phyloP scores from a whole-genome alignment of 768 basidiomycete genomes.

The Lactarius pseudohatsudake region DNA sequence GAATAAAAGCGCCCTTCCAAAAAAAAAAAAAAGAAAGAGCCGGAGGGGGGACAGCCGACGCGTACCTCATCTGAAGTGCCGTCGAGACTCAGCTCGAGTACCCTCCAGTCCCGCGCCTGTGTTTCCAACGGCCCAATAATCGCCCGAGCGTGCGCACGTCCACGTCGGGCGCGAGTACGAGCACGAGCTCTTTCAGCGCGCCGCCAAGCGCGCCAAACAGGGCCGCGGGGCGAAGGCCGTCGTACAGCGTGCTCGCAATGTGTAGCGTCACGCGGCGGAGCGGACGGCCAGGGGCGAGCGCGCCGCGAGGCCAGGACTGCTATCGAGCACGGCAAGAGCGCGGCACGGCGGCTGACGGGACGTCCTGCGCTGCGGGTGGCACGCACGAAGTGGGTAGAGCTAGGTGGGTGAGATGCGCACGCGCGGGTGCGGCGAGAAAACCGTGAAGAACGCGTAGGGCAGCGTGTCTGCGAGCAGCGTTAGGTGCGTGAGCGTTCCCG shows the following conservation, averaged over 20 bases:
- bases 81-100: slow-evolving; percentile 33
- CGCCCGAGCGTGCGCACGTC: slow-evolving; percentile 38
- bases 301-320: slow-evolving; percentile 29
- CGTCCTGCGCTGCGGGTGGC: slow-evolving; percentile 20
- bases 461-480: slow-evolving; percentile 32
- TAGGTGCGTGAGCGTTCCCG: slow-evolving; percentile 31
- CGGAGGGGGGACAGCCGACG: neutral
- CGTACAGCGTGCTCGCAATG: slow-evolving; percentile 37
- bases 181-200: slow-evolving; percentile 24
- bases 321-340: slow-evolving; percentile 31
- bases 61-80: slow-evolving; percentile 36
- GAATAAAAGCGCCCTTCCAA: too few species aligned
- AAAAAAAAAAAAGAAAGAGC: too few species aligned
- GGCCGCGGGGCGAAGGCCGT: slow-evolving; percentile 36
- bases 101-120: slow-evolving; percentile 33
- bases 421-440: slow-evolving; percentile 32
- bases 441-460: slow-evolving; percentile 30
- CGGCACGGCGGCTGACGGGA: slow-evolving; percentile 21
- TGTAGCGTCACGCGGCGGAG: slow-evolving; percentile 31
- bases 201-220: slow-evolving; percentile 33
- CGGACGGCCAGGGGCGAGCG: slow-evolving; percentile 29
- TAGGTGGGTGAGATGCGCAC: slow-evolving; percentile 28
- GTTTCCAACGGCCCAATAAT: slow-evolving; percentile 35
- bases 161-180: slow-evolving; percentile 29
- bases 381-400: slow-evolving; percentile 21